A percentile compares a stretch with the other conserved stretches of the same genome.
Conservation (phyloP, 129 eudicot species). For the Rutidosis leptorrhynchoides region DNA sequence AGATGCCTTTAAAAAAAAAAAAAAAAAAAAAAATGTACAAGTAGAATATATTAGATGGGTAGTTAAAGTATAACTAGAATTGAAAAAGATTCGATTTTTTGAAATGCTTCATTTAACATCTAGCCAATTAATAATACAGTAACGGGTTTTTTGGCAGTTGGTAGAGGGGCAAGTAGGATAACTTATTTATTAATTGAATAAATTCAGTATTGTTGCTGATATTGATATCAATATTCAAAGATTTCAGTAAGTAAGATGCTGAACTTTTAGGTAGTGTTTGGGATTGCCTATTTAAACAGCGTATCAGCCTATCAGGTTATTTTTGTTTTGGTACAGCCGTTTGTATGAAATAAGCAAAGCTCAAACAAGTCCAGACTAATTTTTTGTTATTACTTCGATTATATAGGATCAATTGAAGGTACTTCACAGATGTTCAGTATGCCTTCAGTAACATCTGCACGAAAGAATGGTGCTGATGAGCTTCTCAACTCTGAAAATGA, state of each 20-base stretch:
- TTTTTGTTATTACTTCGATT: conserved; percentile 15
- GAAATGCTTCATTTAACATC: conserved; percentile 10
- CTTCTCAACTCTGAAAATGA: conserved; percentile 87
- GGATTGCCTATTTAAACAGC: too few relatives aligned
- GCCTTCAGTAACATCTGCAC: conserved; percentile 50
- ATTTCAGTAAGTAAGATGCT: not conserved
- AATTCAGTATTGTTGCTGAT: not conserved
- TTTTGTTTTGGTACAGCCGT: too few relatives aligned
- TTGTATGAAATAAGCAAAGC: not conserved
- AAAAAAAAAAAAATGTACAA: not conserved
- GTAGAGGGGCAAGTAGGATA: conserved; percentile 7
- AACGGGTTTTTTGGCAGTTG: conserved; percentile 8
- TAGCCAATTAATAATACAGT: conserved; percentile 10
- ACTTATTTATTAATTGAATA: not conserved
- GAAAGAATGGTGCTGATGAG: conserved; percentile 79
- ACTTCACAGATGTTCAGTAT: conserved; percentile 63
- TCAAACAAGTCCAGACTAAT: not conserved
- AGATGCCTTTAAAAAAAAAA: too few relatives aligned
- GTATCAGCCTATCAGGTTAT: too few relatives aligned
- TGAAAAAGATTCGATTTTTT: conserved; percentile 25
- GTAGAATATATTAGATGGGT: not conserved
- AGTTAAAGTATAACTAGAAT: not conserved
- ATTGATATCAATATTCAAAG: not conserved
- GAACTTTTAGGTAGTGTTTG: too few relatives aligned
- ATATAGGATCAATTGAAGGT: conserved; percentile 62